A percentile compares a stretch with the other conserved stretches of the same genome.
Conservation (phyloP, 75 land plant species). For the Picea sitchensis region DNA sequence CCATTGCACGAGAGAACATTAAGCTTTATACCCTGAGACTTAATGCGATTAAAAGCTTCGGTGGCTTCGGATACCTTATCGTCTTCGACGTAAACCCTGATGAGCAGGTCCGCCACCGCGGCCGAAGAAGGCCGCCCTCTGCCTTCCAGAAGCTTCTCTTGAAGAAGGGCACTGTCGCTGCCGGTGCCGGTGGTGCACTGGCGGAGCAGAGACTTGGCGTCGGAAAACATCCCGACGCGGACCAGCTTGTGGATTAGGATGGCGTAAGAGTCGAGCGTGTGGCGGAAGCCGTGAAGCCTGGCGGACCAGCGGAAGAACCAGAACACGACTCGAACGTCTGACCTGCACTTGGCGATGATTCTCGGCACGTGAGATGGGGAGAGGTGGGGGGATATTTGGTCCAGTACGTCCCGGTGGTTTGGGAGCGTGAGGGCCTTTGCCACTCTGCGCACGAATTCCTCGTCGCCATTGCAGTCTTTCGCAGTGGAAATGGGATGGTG, state of each 20-base stretch:
- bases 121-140: conserved; percentile 17
- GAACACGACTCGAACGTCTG: not conserved
- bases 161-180: conserved; percentile 20
- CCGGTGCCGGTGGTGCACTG: conserved; percentile 25
- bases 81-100: conserved; percentile 25
- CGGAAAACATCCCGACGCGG: conserved; percentile 23
- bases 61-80: conserved; percentile 26
- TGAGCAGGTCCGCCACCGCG: conserved; percentile 10
- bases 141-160: not conserved
- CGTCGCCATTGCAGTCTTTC: not conserved
- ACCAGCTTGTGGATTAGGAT: conserved; percentile 14
- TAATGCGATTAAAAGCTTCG: conserved; percentile 34
- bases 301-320: conserved; percentile 20
- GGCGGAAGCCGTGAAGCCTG: conserved; percentile 11
- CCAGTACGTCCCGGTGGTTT: not conserved
- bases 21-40: conserved; percentile 9
- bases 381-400: not conserved
- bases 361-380: not conserved
- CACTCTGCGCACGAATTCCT: not conserved
- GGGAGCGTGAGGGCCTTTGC: not conserved
- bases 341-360: not conserved
- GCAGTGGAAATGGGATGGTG: not conserved
- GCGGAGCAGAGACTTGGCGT: conserved; percentile 24
- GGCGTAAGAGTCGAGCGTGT: not conserved
- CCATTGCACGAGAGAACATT: conserved; percentile 32